Conservation (phyloP, 352 stramenopile genomes). For the Globisporangium spinosum region DNA sequence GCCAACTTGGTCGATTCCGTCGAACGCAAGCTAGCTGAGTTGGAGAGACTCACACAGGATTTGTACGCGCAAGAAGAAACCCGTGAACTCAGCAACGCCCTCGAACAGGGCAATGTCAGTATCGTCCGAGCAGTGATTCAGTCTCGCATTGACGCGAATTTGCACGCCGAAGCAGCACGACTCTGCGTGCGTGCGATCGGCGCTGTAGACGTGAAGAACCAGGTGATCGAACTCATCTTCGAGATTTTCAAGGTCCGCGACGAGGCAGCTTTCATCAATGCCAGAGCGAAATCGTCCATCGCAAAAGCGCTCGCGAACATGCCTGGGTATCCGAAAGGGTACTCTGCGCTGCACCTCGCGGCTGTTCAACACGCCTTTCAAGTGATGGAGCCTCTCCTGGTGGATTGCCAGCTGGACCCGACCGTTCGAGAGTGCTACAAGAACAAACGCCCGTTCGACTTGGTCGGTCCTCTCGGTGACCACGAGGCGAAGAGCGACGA, state of each 20-base stretch:
- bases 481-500: background rate
- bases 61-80: background rate
- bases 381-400: background rate
- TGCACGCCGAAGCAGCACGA: background rate
- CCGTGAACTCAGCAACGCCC: background rate
- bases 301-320: background rate
- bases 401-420: background rate
- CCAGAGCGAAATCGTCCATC: background rate
- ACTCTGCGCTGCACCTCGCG: background rate
- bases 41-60: background rate
- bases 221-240: background rate
- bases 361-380: background rate
- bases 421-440: background rate
- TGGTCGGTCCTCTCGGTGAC: background rate
- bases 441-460: background rate
- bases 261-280: background rate
- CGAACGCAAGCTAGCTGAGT: background rate
- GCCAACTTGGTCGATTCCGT: background rate
- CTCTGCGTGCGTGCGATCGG: background rate
- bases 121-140: background rate
- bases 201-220: background rate
- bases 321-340: background rate
- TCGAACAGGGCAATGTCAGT: background rate
- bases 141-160: background rate
- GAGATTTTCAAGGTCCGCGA: background rate